Evolutionary conservation across 2,329 filamentous ascomycete species (phyloP).

Genomic region (Xylaria sp.): DNA sequence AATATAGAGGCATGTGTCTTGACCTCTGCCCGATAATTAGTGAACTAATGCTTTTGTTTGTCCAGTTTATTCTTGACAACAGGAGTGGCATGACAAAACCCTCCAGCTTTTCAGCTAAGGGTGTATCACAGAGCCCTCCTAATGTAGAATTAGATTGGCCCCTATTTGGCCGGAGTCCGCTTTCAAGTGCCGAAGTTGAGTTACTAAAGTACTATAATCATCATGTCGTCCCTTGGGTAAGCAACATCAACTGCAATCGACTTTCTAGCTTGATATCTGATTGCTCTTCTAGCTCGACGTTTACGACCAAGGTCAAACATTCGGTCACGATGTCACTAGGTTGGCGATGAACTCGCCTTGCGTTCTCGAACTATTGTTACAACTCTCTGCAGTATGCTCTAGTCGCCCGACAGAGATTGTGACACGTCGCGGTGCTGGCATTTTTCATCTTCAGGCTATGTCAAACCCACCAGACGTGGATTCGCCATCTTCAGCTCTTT

Average conservation of each 20-base stretch:
- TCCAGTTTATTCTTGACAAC: conserved; percentile 22
- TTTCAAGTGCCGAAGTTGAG: conserved; percentile 33
- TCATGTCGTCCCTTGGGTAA: conserved; percentile 38
- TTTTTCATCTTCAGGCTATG: conserved; percentile 36
- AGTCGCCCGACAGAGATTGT: conserved; percentile 19
- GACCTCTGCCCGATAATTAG: not conserved
- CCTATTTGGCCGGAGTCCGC: conserved; percentile 21
- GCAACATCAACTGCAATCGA: not conserved
- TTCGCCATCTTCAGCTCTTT: conserved; percentile 29
- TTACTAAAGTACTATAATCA: conserved; percentile 37
- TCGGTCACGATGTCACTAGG: conserved; percentile 19
- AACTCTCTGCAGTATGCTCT: conserved; percentile 35
- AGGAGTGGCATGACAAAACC: not conserved
- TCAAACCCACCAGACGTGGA: conserved; percentile 24
- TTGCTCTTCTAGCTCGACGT: conserved; percentile 26
- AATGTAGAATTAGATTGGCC: conserved; percentile 6
- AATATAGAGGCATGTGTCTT: conserved; percentile 22
- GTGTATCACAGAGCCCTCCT: not conserved
- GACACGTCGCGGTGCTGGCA: conserved; percentile 28
- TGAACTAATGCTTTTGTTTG: not conserved
- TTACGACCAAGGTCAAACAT: conserved; percentile 30
- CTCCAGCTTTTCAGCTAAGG: not conserved
- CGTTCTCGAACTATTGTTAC: conserved; percentile 33
- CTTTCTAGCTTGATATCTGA: not conserved
- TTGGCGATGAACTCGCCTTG: conserved; percentile 33